These are phyloP conservation scores for Exophiala mesophila DNA, from an alignment of 2,329 filamentous ascomycete genomes.

Conservation along the genomic window DNA sequence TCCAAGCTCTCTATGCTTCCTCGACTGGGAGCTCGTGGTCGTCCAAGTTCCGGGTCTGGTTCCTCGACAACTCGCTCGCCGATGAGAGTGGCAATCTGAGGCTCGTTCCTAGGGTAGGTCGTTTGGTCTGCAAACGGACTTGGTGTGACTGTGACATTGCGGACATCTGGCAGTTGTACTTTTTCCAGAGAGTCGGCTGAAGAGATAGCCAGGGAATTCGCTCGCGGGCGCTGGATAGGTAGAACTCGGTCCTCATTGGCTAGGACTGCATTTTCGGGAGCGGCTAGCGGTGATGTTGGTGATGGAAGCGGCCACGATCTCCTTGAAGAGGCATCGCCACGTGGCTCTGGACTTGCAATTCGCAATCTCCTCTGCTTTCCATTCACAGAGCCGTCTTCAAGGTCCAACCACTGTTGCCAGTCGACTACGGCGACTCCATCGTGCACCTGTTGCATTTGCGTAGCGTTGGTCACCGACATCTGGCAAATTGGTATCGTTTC, in stretches of 20 bases:
- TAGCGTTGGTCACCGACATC: neutral
- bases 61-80: constrained; percentile 2
- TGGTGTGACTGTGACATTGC: constrained; percentile 2
- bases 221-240: neutral
- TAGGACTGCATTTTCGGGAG: neutral
- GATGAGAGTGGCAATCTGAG: neutral
- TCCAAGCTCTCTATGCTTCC: constrained; percentile 2
- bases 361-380: neutral
- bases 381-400: neutral
- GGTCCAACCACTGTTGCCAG: constrained; percentile 3
- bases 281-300: neutral
- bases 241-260: neutral
- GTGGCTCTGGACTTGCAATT: neutral
- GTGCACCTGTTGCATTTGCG: neutral
- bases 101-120: neutral
- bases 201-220: constrained; percentile 1
- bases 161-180: neutral
- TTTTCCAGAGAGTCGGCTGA: neutral
- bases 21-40: neutral
- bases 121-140: neutral
- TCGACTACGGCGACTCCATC: neutral
- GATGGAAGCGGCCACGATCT: neutral
- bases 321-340: neutral
- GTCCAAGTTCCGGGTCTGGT: neutral
- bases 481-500: neutral